phyloP scores from a whole-genome alignment of 148 eudicot species.

The Drosera capensis region DNA sequence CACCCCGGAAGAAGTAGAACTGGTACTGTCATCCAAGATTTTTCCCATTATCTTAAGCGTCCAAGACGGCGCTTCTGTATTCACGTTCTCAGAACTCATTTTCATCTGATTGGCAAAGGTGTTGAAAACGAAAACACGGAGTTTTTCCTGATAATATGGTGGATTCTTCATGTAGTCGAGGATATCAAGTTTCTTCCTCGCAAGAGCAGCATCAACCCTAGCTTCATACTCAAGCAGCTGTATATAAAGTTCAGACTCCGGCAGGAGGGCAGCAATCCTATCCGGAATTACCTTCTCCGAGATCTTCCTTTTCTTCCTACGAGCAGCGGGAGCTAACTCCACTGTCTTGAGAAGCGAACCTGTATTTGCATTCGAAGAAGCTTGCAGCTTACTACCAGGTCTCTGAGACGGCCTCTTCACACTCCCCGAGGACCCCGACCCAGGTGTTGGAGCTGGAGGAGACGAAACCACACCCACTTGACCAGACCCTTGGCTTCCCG shows the following conservation, averaged over 20 bases:
- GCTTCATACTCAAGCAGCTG: conserved; percentile 65
- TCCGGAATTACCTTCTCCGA: conserved; percentile 53
- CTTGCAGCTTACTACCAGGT: conserved; percentile 36
- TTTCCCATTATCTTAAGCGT: conserved; percentile 72
- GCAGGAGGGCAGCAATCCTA: conserved; percentile 54
- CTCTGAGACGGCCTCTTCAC: conserved; percentile 32
- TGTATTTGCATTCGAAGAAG: conserved; percentile 28
- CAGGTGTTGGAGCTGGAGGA: conserved; percentile 25
- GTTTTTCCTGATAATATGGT: conserved; percentile 44
- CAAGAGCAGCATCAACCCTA: conserved; percentile 61
- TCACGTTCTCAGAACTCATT: conserved; percentile 14
- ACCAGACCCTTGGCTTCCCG: conserved; percentile 14
- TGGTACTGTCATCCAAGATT: conserved; percentile 48
- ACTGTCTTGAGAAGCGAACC: conserved; percentile 59
- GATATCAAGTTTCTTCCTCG: conserved; percentile 61
- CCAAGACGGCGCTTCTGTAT: conserved; percentile 65
- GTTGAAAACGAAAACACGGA: conserved; percentile 65
- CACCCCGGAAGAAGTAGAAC: conserved; percentile 14
- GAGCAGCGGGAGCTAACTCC: conserved; percentile 84
- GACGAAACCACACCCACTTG: conserved; percentile 21
- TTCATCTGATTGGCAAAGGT: conserved; percentile 56
- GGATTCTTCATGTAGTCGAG: conserved; percentile 50
- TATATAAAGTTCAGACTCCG: conserved; percentile 70
- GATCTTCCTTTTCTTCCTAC: conserved; percentile 53
- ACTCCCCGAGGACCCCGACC: conserved; percentile 19